A percentile compares a stretch with the other conserved stretches of the same genome.
Evolutionary conservation across 1,284 basidiomycete species (phyloP).

Genomic region (Limonomyces culmigenus): DNA sequence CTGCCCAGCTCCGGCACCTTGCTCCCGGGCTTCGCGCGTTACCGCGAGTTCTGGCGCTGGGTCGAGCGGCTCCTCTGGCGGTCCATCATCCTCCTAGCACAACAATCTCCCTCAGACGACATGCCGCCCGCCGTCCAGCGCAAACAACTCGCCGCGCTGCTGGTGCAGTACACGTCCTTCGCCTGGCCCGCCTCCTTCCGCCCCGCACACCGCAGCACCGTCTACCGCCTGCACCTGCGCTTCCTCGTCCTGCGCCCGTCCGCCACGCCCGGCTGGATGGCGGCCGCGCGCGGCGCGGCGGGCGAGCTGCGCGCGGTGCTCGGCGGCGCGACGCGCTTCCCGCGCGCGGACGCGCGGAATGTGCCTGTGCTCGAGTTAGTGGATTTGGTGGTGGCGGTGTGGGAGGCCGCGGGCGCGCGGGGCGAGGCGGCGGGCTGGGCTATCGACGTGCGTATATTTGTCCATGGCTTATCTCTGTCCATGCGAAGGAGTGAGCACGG

Average conservation of each 20-base stretch:
- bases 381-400: constrained; percentile 66
- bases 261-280: constrained; percentile 41
- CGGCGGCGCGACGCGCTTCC: constrained; percentile 57
- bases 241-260: constrained; percentile 48
- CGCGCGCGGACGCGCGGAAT: constrained; percentile 73
- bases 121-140: too few relatives aligned
- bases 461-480: too few relatives aligned
- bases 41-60: constrained; percentile 70
- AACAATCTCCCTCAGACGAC: too few relatives aligned
- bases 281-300: constrained; percentile 45
- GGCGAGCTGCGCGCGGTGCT: constrained; percentile 55
- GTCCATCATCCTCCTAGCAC: constrained; percentile 38
- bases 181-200: constrained; percentile 69
- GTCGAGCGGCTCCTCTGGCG: constrained; percentile 57
- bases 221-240: constrained; percentile 55
- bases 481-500: too few relatives aligned
- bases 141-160: too few relatives aligned
- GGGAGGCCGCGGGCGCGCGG: constrained; percentile 53
- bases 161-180: constrained; percentile 43
- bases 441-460: constrained; percentile 49
- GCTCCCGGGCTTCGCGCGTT: constrained; percentile 35
- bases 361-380: constrained; percentile 69
- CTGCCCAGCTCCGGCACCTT: too few relatives aligned
- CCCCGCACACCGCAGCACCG: constrained; percentile 49
- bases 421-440: constrained; percentile 53